Percentiles rank a stretch among this genome's conserved stretches.
Conservation (phyloP, 1,284 basidiomycete species). For the Puccinia polysora region DNA sequence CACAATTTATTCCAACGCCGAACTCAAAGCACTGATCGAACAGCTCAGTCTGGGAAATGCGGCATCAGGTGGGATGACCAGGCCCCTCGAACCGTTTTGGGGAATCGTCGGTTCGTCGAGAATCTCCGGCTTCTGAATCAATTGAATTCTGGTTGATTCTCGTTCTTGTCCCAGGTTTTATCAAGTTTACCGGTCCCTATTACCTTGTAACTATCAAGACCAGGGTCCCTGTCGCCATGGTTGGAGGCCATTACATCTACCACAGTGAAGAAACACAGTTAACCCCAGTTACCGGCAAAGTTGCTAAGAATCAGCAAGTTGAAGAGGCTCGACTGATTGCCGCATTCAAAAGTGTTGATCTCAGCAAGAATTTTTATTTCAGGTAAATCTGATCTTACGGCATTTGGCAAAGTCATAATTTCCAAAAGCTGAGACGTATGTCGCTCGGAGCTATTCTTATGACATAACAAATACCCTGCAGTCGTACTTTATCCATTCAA, state of each 20-base stretch:
- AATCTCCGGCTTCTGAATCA: background rate
- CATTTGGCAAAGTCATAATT: background rate
- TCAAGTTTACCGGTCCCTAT: conserved; percentile 53
- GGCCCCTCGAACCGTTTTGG: conserved; percentile 44
- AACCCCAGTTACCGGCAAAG: conserved; percentile 66
- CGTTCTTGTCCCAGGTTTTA: conserved; percentile 55
- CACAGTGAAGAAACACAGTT: conserved; percentile 92
- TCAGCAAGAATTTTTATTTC: conserved; percentile 99
- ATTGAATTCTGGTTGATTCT: conserved; percentile 46
- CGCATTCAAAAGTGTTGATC: conserved; percentile 94
- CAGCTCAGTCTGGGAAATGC: conserved; percentile 83
- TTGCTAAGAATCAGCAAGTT: conserved; percentile 46
- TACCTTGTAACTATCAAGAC: conserved; percentile 60
- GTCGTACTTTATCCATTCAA: conserved; percentile 71
- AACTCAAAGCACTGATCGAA: conserved; percentile 82
- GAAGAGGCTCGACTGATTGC: conserved; percentile 62
- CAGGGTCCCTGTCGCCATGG: conserved; percentile 81
- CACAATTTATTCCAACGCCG: conserved; percentile 75
- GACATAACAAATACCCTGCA: conserved; percentile 94
- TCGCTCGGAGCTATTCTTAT: conserved; percentile 73
- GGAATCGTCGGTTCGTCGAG: conserved; percentile 8
- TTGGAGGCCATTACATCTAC: conserved; percentile 95
- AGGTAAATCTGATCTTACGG: conserved; percentile 60
- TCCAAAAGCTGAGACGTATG: background rate
- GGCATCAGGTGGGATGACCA: conserved; percentile 67